These are phyloP conservation scores for Ettlia oleoabundans DNA, from an alignment of 139 green algal genomes.

Conservation along the genomic window DNA sequence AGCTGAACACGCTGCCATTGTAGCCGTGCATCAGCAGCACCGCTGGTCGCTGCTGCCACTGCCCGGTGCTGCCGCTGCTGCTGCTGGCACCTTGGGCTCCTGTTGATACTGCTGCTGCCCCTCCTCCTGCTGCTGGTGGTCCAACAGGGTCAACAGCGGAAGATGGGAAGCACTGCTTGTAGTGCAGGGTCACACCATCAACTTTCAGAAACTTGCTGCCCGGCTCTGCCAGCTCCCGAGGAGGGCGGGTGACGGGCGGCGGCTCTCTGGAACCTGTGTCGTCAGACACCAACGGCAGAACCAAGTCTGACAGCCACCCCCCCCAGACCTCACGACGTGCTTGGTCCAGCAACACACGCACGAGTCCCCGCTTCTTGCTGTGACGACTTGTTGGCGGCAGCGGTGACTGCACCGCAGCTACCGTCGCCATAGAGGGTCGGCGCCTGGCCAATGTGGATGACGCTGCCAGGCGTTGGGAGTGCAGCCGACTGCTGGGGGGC, in stretches of 20 bases:
- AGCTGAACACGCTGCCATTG: slow-evolving; percentile 66
- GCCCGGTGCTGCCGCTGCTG: no score
- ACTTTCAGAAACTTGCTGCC: slow-evolving; percentile 66
- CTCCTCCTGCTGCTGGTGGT: background rate
- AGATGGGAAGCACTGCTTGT: slow-evolving; percentile 57
- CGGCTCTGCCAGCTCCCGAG: slow-evolving; percentile 55
- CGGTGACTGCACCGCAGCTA: background rate
- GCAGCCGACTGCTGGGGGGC: background rate
- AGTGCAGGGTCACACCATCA: slow-evolving; percentile 60
- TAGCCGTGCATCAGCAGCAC: slow-evolving; percentile 76
- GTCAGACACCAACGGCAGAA: slow-evolving; percentile 48
- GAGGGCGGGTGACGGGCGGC: slow-evolving; percentile 52
- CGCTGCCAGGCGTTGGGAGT: background rate
- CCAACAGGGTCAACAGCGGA: background rate
- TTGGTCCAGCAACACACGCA: background rate
- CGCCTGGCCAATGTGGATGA: background rate
- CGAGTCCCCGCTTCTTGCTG: background rate
- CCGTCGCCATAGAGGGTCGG: background rate
- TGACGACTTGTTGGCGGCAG: background rate
- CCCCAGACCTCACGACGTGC: background rate
- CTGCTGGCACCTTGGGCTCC: background rate
- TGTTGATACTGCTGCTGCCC: background rate
- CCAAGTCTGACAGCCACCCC: slow-evolving; percentile 56
- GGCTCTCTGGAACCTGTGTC: slow-evolving; percentile 27
- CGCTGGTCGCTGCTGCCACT: slow-evolving; percentile 26